Percentiles rank a stretch among this genome's conserved stretches.
These are phyloP conservation scores for Vaccinium vitisidaea DNA, from an alignment of 148 eudicot genomes.

Conservation along the genomic window DNA sequence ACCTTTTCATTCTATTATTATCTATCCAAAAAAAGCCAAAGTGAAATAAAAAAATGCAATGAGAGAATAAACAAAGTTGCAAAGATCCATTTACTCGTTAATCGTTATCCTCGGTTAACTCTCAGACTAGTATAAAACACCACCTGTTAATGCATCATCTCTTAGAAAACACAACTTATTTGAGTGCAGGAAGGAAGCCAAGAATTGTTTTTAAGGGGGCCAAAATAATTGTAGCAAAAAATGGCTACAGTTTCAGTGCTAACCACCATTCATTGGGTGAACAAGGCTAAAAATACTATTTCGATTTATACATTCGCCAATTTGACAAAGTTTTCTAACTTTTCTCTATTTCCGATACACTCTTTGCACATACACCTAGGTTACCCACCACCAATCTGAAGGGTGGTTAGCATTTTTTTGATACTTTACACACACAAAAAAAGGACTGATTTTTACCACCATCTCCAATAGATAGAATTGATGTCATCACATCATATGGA, in stretches of 20 bases:
- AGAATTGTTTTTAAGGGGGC: neutral
- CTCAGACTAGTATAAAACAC: neutral
- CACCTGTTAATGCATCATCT: neutral
- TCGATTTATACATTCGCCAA: neutral
- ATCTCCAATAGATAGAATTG: neutral
- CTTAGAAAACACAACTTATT: neutral
- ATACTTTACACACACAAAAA: neutral
- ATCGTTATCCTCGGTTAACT: neutral
- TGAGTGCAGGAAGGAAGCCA: neutral
- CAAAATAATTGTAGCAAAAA: neutral
- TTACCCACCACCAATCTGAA: neutral
- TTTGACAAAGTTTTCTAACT: neutral
- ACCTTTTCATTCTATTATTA: neutral
- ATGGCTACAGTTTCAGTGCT: neutral
- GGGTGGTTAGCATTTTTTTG: neutral
- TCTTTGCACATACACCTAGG: neutral
- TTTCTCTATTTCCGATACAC: neutral
- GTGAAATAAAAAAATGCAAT: neutral
- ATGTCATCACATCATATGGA: too few relatives aligned
- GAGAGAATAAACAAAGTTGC: neutral
- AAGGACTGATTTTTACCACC: neutral
- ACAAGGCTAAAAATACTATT: neutral
- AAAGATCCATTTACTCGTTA: too few relatives aligned
- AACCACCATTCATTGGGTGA: neutral
- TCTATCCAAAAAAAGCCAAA: neutral